Evolutionary conservation across 305 asterid genomes (phyloP).

Genomic region (Plantago lanceolata): DNA sequence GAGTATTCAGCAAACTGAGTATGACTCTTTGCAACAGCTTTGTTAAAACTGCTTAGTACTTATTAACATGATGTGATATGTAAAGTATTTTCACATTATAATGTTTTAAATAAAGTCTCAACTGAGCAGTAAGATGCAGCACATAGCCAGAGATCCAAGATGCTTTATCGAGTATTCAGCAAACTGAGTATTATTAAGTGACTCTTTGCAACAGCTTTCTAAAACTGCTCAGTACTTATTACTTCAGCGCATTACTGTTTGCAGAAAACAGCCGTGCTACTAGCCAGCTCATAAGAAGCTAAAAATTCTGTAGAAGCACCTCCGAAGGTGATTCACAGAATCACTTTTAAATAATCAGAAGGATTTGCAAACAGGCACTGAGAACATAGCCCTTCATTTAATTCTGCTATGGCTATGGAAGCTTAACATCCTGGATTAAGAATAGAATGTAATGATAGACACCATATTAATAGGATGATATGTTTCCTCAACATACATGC

Average conservation of each 20-base stretch:
- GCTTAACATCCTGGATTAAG: not conserved
- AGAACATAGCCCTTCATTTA: not conserved
- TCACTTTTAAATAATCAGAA: not conserved
- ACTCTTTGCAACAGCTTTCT: too few relatives aligned
- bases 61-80: not conserved
- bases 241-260: too few relatives aligned
- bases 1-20: too few relatives aligned
- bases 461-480: not conserved
- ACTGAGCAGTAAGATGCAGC: not conserved
- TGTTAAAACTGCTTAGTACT: too few relatives aligned
- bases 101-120: not conserved
- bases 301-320: too few relatives aligned
- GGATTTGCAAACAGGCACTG: not conserved
- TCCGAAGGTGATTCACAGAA: too few relatives aligned
- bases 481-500: not conserved
- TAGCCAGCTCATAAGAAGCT: not conserved
- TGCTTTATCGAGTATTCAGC: too few relatives aligned
- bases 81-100: slow-evolving; percentile 9
- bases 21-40: too few relatives aligned
- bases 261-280: too few relatives aligned
- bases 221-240: too few relatives aligned
- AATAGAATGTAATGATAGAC: not conserved
- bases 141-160: not conserved
- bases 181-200: too few relatives aligned
- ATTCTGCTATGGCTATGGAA: not conserved